These are phyloP conservation scores for Cladosporium phlei DNA, from an alignment of 2,329 filamentous ascomycete genomes.

Conservation along the genomic window DNA sequence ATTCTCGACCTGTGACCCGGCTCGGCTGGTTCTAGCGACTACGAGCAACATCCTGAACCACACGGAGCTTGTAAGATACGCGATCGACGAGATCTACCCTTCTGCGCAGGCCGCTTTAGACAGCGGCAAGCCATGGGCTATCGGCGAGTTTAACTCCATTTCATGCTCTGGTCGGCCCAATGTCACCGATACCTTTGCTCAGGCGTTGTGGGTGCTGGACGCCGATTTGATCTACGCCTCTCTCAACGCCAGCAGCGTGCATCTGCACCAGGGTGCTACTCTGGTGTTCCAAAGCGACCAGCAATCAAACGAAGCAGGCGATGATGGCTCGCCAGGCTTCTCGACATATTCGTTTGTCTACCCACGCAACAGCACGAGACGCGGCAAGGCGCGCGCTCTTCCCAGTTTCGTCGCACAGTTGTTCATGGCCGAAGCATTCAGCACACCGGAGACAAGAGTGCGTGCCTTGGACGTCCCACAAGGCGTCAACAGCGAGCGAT, in stretches of 20 bases:
- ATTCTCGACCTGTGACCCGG: slow-evolving; percentile 28
- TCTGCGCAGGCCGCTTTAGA: slow-evolving; percentile 27
- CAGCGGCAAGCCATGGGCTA: slow-evolving; percentile 26
- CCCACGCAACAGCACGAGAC: slow-evolving; percentile 21
- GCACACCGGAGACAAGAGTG: slow-evolving; percentile 21
- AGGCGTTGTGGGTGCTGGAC: slow-evolving; percentile 39
- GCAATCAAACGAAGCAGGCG: slow-evolving; percentile 27
- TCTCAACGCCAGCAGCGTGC: slow-evolving; percentile 35
- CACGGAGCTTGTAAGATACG: slow-evolving; percentile 24
- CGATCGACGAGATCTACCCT: slow-evolving; percentile 27
- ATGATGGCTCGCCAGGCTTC: slow-evolving; percentile 26
- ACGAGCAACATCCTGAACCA: slow-evolving; percentile 29
- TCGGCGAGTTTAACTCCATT: slow-evolving; percentile 41
- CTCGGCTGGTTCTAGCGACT: slow-evolving; percentile 22
- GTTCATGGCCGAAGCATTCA: slow-evolving; percentile 29
- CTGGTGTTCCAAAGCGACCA: slow-evolving; percentile 27
- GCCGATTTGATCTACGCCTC: slow-evolving; percentile 37
- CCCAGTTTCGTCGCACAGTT: slow-evolving; percentile 26
- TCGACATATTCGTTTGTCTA: slow-evolving; percentile 29
- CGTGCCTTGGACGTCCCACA: slow-evolving; percentile 20
- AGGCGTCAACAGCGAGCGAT: slow-evolving; percentile 22
- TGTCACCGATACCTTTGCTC: slow-evolving; percentile 40
- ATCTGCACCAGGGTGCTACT: slow-evolving; percentile 33
- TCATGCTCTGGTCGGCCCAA: slow-evolving; percentile 37
- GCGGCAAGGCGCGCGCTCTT: slow-evolving; percentile 24